Base-by-base conservation (phyloP, 73 alveolate species). In the Paramecium tetraurelia region DNA sequence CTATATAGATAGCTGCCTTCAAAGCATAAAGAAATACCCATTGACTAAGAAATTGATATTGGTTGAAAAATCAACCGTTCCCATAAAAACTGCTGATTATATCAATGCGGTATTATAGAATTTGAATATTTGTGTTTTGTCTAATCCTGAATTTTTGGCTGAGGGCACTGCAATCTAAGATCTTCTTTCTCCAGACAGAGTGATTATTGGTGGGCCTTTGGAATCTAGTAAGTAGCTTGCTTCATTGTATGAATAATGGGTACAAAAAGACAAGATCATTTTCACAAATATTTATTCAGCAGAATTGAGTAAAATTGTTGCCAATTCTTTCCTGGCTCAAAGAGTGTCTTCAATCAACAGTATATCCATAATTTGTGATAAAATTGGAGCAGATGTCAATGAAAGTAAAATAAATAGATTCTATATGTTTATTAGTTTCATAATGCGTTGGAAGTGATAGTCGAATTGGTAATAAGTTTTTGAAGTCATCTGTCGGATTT, bases 81-180 rank as follows among this genome's bases (percentile, higher is more conserved):
- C 99, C 27, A 97, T 98, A 27, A 96, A 97, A 58, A 98, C 99
- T 94, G 95, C 9, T n/a, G 96, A 94, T 50, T 58, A 89, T 36
- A 90, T 96, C 16, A 87, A 89, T 43, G 95, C 59, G 59, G 59
- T 80, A 0, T 31, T 83, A 27, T 27, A 69, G 86, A 93, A 85
- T 50, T 75, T 76, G 22, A 46, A 94, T 59, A 50, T 94, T 70
- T 70, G 95, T 59, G 93, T 97, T 63, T 96, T 98, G n/a, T 96
- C 99, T 1, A 97, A 95, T 85, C 99, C 99, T 2, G 99, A 98
- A 92, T 98, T 98, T 94, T 95, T 98, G 24, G 99, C 99, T 48
- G 99, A 97, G 86, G 99, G 99, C 24, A 94, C 96, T 27, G 99
- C 99, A 38, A 97, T 98, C 43, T 33, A 94, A 63, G 98, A 98